phyloP scores from a whole-genome alignment of 75 land plant genomes.

The Sequoia sempervirens region DNA sequence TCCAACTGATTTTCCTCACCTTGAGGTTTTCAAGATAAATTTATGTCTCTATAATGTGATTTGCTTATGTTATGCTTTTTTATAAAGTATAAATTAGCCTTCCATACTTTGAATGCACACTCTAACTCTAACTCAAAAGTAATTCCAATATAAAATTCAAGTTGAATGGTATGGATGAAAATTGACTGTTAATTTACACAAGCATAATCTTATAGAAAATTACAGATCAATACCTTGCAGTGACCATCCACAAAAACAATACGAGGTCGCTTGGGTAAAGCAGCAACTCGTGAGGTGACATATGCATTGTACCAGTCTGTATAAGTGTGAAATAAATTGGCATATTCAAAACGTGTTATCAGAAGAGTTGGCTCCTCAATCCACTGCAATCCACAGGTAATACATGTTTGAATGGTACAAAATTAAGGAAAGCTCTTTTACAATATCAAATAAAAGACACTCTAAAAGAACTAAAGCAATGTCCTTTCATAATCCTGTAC shows the following conservation, averaged over 20 bases:
- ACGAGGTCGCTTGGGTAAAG: slow-evolving; percentile 67
- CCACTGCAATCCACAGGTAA: slow-evolving; percentile 54
- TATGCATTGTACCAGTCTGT: slow-evolving; percentile 99
- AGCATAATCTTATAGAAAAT: too few relatives aligned
- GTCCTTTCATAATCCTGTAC: neutral
- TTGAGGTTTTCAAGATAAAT: too few relatives aligned
- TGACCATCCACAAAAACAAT: slow-evolving; percentile 93
- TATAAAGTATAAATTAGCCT: too few relatives aligned
- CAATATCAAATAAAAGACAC: neutral
- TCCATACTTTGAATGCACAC: too few relatives aligned
- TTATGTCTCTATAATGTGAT: too few relatives aligned
- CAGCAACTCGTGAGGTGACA: slow-evolving; percentile 70
- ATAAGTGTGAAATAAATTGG: slow-evolving; percentile 90
- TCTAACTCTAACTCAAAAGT: too few relatives aligned
- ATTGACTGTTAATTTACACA: too few relatives aligned
- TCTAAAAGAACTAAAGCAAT: neutral
- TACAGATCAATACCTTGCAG: slow-evolving; percentile 54
- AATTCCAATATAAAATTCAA: too few relatives aligned
- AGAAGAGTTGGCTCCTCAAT: slow-evolving; percentile 70
- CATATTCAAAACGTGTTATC: slow-evolving; percentile 93
- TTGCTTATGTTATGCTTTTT: too few relatives aligned
- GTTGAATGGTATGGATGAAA: too few relatives aligned
- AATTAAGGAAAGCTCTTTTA: neutral
- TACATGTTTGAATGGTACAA: neutral
- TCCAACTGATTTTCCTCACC: too few relatives aligned